Percentiles rank a stretch among this genome's conserved stretches.
Conservation (phyloP, 495 filamentous ascomycete species). For the Neurospora terricola region DNA sequence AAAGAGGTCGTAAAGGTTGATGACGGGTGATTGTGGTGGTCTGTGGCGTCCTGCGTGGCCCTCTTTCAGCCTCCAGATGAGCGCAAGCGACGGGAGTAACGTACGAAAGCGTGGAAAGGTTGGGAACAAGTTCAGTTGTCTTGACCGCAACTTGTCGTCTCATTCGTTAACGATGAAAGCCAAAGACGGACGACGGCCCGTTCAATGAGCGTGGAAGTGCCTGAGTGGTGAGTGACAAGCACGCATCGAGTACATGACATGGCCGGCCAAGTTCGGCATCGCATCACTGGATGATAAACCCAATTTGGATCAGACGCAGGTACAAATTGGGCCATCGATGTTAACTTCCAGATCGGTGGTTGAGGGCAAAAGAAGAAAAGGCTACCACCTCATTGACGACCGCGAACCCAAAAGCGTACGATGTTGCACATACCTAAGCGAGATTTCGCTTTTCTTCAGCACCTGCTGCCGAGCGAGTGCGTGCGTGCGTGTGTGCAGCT, state of each 20-base stretch:
- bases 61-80: neutral
- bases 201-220: neutral
- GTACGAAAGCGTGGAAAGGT: neutral
- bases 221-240: neutral
- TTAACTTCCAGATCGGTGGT: neutral
- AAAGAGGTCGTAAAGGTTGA: neutral
- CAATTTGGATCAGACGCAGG: conserved; percentile 7
- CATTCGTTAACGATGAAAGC: neutral
- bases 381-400: neutral
- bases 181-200: neutral
- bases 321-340: conserved; percentile 5
- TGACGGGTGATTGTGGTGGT: neutral
- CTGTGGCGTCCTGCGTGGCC: neutral
- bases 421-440: neutral
- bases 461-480: neutral
- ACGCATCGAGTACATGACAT: neutral
- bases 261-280: neutral
- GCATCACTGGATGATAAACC: neutral
- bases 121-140: neutral
- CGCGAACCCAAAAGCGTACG: neutral
- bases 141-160: neutral
- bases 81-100: neutral
- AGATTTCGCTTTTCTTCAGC: neutral
- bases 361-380: neutral
- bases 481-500: neutral